A percentile compares a stretch with the other conserved stretches of the same genome.
phyloP scores from a whole-genome alignment of 345 rosid species.

The Eutrema heterophyllum region DNA sequence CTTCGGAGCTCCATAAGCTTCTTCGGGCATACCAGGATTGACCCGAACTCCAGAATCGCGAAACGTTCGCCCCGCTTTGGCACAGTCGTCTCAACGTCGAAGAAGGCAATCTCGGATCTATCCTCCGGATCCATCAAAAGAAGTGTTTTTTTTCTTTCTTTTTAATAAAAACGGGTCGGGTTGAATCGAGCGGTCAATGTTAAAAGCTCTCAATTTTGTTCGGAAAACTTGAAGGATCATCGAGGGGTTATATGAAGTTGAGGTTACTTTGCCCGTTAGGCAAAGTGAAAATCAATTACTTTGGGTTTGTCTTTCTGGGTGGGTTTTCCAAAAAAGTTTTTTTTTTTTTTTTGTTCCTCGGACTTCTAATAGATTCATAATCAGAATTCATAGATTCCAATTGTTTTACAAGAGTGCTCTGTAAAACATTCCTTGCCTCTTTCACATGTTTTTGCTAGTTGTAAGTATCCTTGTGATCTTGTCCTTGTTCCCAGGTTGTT shows the following conservation, averaged over 20 bases:
- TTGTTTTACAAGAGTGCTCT: neutral
- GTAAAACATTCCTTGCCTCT: constrained; percentile 21
- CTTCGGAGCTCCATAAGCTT: constrained; percentile 60
- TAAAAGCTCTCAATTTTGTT: constrained; percentile 1
- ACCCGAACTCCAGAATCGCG: constrained; percentile 78
- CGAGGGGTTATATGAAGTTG: constrained; percentile 16
- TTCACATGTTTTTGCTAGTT: neutral
- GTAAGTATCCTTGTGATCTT: constrained; percentile 2
- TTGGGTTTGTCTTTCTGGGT: constrained; percentile 4
- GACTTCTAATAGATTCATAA: neutral
- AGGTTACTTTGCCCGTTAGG: constrained; percentile 5
- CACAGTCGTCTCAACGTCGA: constrained; percentile 82
- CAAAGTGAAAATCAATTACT: constrained; percentile 7
- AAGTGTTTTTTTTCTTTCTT: neutral
- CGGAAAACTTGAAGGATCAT: neutral
- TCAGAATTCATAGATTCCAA: neutral
- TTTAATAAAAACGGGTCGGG: neutral
- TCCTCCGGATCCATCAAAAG: constrained; percentile 36
- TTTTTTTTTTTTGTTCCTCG: neutral
- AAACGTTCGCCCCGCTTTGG: constrained; percentile 60
- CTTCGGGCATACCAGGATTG: constrained; percentile 78
- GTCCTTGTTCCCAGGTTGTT: constrained; percentile 8
- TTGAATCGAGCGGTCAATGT: neutral
- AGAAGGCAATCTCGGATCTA: constrained; percentile 74
- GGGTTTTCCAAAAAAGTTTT: neutral